Conservation (phyloP, 805 yeast species). For the Ogataea polymorpha region DNA sequence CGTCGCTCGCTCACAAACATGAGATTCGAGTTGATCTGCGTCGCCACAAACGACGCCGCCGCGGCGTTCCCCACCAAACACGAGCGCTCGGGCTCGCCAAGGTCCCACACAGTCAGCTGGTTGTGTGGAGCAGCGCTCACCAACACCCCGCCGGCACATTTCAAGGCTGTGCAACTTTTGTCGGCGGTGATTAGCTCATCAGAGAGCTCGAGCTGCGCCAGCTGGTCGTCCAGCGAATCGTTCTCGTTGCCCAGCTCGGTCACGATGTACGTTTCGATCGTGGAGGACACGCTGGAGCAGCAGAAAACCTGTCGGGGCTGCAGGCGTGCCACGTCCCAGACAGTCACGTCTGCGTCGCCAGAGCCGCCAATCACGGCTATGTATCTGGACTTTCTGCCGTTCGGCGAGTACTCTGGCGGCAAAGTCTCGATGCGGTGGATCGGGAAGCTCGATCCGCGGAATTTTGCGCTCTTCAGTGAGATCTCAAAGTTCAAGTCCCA, state of each 20-base stretch:
- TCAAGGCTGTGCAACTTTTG: constrained; percentile 26
- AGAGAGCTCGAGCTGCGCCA: constrained; percentile 15
- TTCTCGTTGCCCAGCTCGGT: constrained; percentile 22
- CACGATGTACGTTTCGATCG: constrained; percentile 26
- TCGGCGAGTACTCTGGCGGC: constrained; percentile 37
- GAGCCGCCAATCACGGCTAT: constrained; percentile 69
- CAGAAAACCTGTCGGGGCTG: constrained; percentile 43
- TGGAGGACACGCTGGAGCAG: constrained; percentile 24
- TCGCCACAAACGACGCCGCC: constrained; percentile 24
- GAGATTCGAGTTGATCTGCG: constrained; percentile 39
- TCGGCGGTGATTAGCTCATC: constrained; percentile 18
- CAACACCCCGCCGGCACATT: constrained; percentile 11
- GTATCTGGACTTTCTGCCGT: constrained; percentile 38
- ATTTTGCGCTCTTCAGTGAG: constrained; percentile 58
- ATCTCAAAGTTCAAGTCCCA: constrained; percentile 79
- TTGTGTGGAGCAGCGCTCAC: constrained; percentile 18
- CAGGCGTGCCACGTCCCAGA: constrained; percentile 72
- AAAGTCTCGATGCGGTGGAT: constrained; percentile 46
- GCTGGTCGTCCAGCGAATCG: constrained; percentile 23
- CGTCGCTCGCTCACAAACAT: constrained; percentile 40
- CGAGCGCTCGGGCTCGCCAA: constrained; percentile 32
- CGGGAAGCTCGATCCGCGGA: constrained; percentile 41
- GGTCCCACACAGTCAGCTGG: constrained; percentile 38
- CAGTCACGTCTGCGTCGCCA: constrained; percentile 52
- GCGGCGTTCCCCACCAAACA: constrained; percentile 25